phyloP scores from a whole-genome alignment of 768 basidiomycete species.

The Tylopilus vinaceipallidus region DNA sequence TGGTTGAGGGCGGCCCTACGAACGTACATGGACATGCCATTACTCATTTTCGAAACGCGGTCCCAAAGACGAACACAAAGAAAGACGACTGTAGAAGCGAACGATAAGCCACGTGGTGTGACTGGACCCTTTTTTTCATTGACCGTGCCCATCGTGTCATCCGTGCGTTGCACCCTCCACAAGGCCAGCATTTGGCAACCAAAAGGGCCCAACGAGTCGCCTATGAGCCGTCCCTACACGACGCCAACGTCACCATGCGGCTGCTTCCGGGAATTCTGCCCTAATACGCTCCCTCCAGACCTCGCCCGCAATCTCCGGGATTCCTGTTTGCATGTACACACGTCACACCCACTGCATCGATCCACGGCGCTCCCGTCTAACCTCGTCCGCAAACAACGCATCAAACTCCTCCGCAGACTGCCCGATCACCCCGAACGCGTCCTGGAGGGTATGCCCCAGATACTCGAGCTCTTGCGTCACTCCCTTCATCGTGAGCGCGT shows the following conservation, averaged over 20 bases:
- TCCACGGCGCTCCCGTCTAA: slow-evolving; percentile 2
- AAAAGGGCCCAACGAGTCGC: neutral
- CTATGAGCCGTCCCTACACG: too few relatives aligned
- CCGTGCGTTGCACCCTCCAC: slow-evolving; percentile 7
- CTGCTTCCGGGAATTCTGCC: too few relatives aligned
- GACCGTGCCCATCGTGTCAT: slow-evolving; percentile 8
- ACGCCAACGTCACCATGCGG: too few relatives aligned
- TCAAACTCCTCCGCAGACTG: slow-evolving; percentile 82
- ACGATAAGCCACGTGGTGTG: slow-evolving; percentile 9
- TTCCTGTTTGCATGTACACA: neutral
- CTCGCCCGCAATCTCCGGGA: too few relatives aligned
- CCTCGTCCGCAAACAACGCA: slow-evolving; percentile 52
- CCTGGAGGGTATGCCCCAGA: slow-evolving; percentile 78
- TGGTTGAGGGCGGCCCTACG: neutral
- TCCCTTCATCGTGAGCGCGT: slow-evolving; percentile 91
- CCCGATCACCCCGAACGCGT: slow-evolving; percentile 91
- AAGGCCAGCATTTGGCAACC: neutral
- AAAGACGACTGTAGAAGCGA: neutral
- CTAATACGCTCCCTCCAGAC: too few relatives aligned
- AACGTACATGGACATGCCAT: slow-evolving; percentile 1
- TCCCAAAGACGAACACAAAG: neutral
- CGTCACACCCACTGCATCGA: slow-evolving; percentile 15
- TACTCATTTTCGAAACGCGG: too few relatives aligned
- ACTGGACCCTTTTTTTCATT: neutral
- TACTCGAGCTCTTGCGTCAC: slow-evolving; percentile 87